Evolutionary conservation across 2,329 filamentous ascomycete genomes (phyloP).

Genomic region (Nemania serpens): DNA sequence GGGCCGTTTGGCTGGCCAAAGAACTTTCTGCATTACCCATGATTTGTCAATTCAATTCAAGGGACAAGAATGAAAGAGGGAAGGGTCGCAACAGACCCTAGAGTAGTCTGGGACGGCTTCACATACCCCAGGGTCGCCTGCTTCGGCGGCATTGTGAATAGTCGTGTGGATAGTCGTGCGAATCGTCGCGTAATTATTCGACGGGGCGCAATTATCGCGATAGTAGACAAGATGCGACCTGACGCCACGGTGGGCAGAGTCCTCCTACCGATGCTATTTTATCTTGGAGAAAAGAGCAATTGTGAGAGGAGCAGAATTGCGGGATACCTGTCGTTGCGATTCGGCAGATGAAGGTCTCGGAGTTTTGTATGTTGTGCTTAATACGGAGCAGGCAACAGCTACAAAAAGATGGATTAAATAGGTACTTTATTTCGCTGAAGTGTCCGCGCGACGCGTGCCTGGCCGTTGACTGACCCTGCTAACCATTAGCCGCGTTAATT

Average conservation of each 20-base stretch:
- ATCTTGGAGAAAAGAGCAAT: background rate
- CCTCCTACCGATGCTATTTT: background rate
- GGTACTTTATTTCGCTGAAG: conserved; percentile 2
- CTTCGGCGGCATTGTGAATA: conserved; percentile 41
- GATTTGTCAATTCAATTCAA: conserved; percentile 20
- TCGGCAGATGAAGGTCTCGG: too few species aligned
- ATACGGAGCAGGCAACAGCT: conserved; percentile 8
- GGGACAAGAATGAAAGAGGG: background rate
- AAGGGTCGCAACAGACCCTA: conserved; percentile 38
- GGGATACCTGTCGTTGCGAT: background rate
- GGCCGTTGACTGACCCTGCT: background rate
- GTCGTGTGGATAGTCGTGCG: conserved; percentile 7
- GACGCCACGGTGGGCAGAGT: conserved; percentile 34
- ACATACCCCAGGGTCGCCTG: conserved; percentile 45
- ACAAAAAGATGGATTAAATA: background rate
- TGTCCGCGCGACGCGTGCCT: conserved; percentile 21
- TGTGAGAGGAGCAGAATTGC: background rate
- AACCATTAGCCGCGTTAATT: conserved; percentile 34
- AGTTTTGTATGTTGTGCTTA: background rate
- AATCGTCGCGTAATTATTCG: conserved; percentile 4
- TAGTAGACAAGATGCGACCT: conserved; percentile 30
- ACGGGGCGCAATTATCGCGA: conserved; percentile 35
- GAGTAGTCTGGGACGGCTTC: conserved; percentile 42
- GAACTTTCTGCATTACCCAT: conserved; percentile 71
- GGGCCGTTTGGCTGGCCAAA: conserved; percentile 70